A percentile compares a stretch with the other conserved stretches of the same genome.
Conservation (phyloP, 2,329 filamentous ascomycete genomes). For the Epichloe sp. region DNA sequence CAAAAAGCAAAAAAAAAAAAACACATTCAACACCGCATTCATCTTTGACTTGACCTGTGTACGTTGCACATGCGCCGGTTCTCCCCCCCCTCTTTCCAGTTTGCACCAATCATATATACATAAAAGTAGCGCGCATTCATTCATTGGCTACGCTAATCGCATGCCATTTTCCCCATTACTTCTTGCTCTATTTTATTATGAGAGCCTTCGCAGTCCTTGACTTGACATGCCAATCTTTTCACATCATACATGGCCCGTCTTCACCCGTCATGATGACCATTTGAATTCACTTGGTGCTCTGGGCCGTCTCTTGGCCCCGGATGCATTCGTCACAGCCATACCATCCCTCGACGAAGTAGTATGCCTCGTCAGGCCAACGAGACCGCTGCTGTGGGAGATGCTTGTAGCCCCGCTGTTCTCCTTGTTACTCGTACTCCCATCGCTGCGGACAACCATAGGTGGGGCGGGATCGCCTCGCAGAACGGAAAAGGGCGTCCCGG, state of each 20-base stretch:
- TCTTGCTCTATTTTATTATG: not conserved
- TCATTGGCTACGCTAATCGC: no score
- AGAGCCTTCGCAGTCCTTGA: no score
- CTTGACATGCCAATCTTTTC: not conserved
- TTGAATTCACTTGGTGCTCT: slow-evolving; percentile 15
- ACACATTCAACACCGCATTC: no score
- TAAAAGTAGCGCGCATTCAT: not conserved
- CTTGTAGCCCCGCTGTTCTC: slow-evolving; percentile 15
- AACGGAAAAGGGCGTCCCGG: slow-evolving; percentile 9
- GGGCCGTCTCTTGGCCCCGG: slow-evolving; percentile 13
- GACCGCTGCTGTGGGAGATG: not conserved
- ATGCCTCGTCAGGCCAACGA: not conserved
- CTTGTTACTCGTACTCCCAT: slow-evolving; percentile 27
- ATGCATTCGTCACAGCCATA: slow-evolving; percentile 3
- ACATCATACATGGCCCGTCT: not conserved
- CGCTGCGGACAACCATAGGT: slow-evolving; percentile 23
- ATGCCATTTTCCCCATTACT: not conserved
- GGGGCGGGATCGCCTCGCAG: slow-evolving; percentile 9
- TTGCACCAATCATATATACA: not conserved
- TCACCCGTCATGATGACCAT: slow-evolving; percentile 11
- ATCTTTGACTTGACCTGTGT: no score
- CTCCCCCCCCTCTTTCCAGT: no score
- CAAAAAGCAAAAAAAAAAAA: no score
- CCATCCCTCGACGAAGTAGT: slow-evolving; percentile 2
- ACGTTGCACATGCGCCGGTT: no score